Conservation (phyloP, 176 grass and related monocot species). For the Oryza glaberrima region DNA sequence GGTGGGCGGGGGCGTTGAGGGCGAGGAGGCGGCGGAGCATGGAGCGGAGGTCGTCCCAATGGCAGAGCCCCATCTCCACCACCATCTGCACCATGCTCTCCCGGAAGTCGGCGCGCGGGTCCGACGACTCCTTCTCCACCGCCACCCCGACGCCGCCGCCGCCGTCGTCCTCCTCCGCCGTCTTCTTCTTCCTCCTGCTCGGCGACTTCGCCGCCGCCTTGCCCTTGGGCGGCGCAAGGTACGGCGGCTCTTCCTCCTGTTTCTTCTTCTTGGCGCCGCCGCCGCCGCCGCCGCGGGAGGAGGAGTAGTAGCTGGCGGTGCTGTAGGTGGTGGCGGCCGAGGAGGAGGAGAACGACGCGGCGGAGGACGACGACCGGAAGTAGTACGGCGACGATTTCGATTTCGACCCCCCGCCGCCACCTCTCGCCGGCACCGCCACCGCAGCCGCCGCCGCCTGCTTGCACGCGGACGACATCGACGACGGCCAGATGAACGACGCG, state of each 20-base stretch:
- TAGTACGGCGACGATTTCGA: not conserved
- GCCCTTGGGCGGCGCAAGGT: not conserved
- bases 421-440: not conserved
- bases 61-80: slow-evolving; percentile 86
- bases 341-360: slow-evolving; percentile 41
- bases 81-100: slow-evolving; percentile 98
- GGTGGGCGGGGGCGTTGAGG: slow-evolving; percentile 86
- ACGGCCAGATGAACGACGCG: slow-evolving; percentile 46
- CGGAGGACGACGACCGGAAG: slow-evolving; percentile 38
- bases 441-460: not conserved
- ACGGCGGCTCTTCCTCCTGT: not conserved
- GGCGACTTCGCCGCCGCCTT: not conserved
- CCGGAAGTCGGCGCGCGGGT: slow-evolving; percentile 79
- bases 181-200: slow-evolving; percentile 27
- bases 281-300: not conserved
- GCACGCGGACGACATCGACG: not conserved
- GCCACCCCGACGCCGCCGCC: slow-evolving; percentile 60
- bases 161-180: not conserved
- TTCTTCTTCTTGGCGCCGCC: not conserved
- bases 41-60: slow-evolving; percentile 82
- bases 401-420: too few species aligned
- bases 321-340: slow-evolving; percentile 31
- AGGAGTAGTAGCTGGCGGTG: slow-evolving; percentile 28
- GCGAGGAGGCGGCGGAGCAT: slow-evolving; percentile 86
- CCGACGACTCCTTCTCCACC: slow-evolving; percentile 96